Evolutionary conservation across 257 asterid species (phyloP), one percentile per base, ranked within the genome.

Genomic region (Solanum ahanhuiri): DNA sequence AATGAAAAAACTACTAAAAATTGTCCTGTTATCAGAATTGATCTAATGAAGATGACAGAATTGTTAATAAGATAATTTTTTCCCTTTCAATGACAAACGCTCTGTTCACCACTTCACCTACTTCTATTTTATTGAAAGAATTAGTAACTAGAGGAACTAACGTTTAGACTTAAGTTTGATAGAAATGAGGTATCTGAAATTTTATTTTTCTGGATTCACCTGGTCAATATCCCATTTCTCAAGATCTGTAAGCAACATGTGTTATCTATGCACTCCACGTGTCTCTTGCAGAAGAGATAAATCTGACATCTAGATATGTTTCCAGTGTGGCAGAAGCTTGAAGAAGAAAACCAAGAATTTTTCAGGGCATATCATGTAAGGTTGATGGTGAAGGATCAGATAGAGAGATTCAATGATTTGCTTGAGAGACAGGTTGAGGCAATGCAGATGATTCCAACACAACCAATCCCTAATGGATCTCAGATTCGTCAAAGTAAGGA

Each of bases 271-370:
- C 77, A 5, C 43, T 81, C 67, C 30, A 17, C 1, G 12, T 48
- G 20, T 48, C 57, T 48, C 67, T 81, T 20, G 43, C 20, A 23
- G 69, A 81, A 81, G 43, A 81, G 84, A 86, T 72, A 66, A 75
- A 23, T 83, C 28, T 89, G 67, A 92, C 64, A 37, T 73, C 37
- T 82, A 66, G 37, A 69, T 54, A 84, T 30, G 86, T 51, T 91
- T 91, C 89, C 98, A 96, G 99, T 96, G 89, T 96, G 99, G 99
- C 97, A 94, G 89, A 94, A 93, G 91, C 99, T 96, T 81, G 98
- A 94, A 91, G 91, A 95, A 73, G 95, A 96, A 93, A 96, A 96
- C 85, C 93, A 66, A 88, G 97, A 92, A 7, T 96, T 96, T 89
- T 96, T 96, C 88, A 88, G 91, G 88, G 98, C 96, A 70, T 96